Conservation (phyloP, 331 rosid genomes). For the Phaseolus coccineus region DNA sequence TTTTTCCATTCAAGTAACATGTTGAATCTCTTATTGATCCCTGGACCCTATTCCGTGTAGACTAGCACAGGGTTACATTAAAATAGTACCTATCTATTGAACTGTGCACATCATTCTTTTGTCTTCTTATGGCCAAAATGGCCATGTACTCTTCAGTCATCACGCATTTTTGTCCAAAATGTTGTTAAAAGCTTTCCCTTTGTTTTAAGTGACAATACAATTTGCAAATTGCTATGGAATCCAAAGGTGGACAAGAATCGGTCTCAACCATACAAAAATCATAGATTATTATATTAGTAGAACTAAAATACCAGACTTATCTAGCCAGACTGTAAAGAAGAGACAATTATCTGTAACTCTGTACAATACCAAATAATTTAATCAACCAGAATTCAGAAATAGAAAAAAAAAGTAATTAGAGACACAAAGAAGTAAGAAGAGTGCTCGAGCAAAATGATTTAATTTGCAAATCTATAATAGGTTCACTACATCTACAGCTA, state of each 20-base stretch:
- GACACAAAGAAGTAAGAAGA: background rate
- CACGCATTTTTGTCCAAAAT: constrained; percentile 17
- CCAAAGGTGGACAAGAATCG: constrained; percentile 39
- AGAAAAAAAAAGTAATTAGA: background rate
- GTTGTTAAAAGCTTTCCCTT: background rate
- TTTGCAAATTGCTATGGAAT: constrained; percentile 21
- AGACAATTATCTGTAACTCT: constrained; percentile 41
- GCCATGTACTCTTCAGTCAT: constrained; percentile 22
- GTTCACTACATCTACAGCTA: constrained; percentile 49
- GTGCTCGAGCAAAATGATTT: constrained; percentile 28
- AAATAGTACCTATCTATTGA: constrained; percentile 14
- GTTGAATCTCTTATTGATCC: background rate
- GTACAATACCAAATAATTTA: constrained; percentile 42
- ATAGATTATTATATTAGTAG: background rate
- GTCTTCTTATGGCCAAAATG: constrained; percentile 43
- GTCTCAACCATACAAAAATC: constrained; percentile 33
- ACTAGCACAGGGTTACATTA: constrained; percentile 2
- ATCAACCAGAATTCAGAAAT: constrained; percentile 16
- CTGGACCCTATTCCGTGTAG: background rate
- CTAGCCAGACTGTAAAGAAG: constrained; percentile 61
- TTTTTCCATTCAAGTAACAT: background rate
- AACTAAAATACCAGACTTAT: constrained; percentile 4
- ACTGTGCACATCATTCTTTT: constrained; percentile 32
- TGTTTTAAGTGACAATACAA: background rate
- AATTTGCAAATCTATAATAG: constrained; percentile 42